Evolutionary conservation across 371 early-diverging fungal genomes (phyloP), one percentile per base, ranked within the genome.

Genomic region (Lichtheimia ornata): DNA sequence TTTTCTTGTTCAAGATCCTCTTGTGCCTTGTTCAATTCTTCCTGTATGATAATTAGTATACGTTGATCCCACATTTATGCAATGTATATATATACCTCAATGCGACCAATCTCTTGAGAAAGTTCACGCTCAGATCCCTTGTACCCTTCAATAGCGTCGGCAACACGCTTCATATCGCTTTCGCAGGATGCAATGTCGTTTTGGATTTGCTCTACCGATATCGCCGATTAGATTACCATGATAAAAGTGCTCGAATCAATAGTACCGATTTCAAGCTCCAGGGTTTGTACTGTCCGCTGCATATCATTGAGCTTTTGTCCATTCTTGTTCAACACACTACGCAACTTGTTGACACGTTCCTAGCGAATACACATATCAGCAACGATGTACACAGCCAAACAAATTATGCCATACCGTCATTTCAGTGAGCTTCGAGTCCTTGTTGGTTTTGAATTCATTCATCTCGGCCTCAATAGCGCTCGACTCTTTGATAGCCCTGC

Each of bases 381-480:
- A 35, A 35, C 6, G 1, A 35, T 35, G 35, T 35, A 11, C 35
- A 35, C 11, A 11, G 9, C 6, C 6, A 9, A 35, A 35, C 5
- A 49, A 53, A 41, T 12, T 17, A 24, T 27, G 40, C 14, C 27
- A 43, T 70, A 88, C 89, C 69, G 83, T 74, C 62, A 93, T 77
- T 27, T 94, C 88, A 65, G 92, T 82, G 28, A 98, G 69, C 67
- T 96, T 94, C 9, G 87, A 80, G 42, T 90, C 91, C 61, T 93
- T 93, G 69, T 94, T 88, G 45, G 84, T 76, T 28, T 87, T 83
- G 53, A 97, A 93, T 63, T 97, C 96, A 14, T 79, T 73, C 94
- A 95, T 96, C 65, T 98, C 97, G 27, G 67, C 71, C 67, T 97
- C 95, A 50, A 96, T 87, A 41, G 80, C 74, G 49, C 79, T 63